Evolutionary conservation across 1,139 yeast genomes (phyloP).

Genomic region (Torulaspora pretoriensis): DNA sequence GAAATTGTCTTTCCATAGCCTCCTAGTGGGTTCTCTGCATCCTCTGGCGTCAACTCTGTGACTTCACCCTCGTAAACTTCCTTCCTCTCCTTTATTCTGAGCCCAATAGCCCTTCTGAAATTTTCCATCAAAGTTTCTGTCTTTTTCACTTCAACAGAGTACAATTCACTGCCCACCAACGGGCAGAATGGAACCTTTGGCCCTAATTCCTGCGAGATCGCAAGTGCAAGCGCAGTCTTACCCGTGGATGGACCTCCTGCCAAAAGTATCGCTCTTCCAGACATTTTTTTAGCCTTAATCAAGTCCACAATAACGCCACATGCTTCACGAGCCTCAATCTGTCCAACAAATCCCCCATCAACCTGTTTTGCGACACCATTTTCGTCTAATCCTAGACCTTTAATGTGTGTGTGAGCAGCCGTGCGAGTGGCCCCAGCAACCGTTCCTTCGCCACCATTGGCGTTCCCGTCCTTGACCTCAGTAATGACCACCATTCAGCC

Average conservation of each 20-base stretch:
- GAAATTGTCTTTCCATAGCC: slow-evolving; percentile 96
- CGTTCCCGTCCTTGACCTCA: slow-evolving; percentile 60
- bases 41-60: slow-evolving; percentile 93
- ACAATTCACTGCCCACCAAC: slow-evolving; percentile 90
- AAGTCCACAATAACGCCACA: slow-evolving; percentile 94
- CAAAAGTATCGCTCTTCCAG: slow-evolving; percentile 90
- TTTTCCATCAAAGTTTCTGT: slow-evolving; percentile 97
- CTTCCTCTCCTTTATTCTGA: slow-evolving; percentile 92
- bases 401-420: slow-evolving; percentile 96
- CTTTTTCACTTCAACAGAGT: slow-evolving; percentile 96
- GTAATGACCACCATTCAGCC: slow-evolving; percentile 69
- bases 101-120: slow-evolving; percentile 92
- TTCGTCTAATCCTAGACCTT: slow-evolving; percentile 91
- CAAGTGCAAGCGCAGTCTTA: slow-evolving; percentile 93
- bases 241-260: slow-evolving; percentile 99
- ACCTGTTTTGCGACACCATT: slow-evolving; percentile 77
- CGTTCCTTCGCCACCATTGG: slow-evolving; percentile 32
- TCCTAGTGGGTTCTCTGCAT: slow-evolving; percentile 93
- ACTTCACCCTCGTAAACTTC: slow-evolving; percentile 99
- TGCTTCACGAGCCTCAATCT: slow-evolving; percentile 91
- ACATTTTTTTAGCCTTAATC: slow-evolving; percentile 87
- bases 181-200: slow-evolving; percentile 99
- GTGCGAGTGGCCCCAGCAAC: slow-evolving; percentile 56
- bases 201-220: slow-evolving; percentile 94
- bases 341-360: slow-evolving; percentile 97